These are phyloP conservation scores for Teratosphaeriaceae sp. DNA, from an alignment of 2,329 filamentous ascomycete species.

Conservation along the genomic window DNA sequence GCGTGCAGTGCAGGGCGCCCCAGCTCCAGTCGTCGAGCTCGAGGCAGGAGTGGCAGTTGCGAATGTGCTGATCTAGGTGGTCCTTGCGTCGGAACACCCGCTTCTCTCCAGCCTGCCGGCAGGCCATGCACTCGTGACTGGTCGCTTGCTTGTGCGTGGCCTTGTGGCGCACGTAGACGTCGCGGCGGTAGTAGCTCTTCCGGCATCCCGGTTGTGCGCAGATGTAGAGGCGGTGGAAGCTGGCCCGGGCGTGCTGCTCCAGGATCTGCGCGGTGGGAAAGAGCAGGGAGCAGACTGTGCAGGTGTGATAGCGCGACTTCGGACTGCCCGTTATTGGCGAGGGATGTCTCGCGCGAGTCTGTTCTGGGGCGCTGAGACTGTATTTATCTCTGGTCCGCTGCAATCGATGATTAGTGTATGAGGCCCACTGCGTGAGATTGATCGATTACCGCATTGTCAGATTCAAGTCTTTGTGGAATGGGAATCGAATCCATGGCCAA, in stretches of 20 bases:
- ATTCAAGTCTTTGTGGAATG: no score
- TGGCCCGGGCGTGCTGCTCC: not conserved
- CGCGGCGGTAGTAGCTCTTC: not conserved
- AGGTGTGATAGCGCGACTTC: not conserved
- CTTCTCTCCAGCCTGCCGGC: not conserved
- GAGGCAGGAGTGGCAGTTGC: not conserved
- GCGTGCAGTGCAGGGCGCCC: no score
- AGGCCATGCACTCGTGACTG: not conserved
- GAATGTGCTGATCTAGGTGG: not conserved
- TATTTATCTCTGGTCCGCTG: no score
- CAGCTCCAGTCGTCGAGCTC: no score
- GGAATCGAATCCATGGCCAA: no score
- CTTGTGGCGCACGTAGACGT: not conserved
- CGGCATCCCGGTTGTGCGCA: not conserved
- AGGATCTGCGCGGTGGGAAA: not conserved
- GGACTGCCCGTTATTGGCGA: no score
- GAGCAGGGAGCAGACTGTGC: not conserved
- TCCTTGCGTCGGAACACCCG: constrained; percentile 1
- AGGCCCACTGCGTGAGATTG: no score
- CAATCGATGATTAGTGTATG: no score
- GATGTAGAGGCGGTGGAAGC: not conserved
- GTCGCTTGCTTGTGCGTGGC: not conserved
- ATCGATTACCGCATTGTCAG: no score
- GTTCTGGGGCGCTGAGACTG: no score
- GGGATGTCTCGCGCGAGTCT: no score